Evolutionary conservation across 306 rosid genomes (phyloP).

Genomic region (Bauhinia variegata): DNA sequence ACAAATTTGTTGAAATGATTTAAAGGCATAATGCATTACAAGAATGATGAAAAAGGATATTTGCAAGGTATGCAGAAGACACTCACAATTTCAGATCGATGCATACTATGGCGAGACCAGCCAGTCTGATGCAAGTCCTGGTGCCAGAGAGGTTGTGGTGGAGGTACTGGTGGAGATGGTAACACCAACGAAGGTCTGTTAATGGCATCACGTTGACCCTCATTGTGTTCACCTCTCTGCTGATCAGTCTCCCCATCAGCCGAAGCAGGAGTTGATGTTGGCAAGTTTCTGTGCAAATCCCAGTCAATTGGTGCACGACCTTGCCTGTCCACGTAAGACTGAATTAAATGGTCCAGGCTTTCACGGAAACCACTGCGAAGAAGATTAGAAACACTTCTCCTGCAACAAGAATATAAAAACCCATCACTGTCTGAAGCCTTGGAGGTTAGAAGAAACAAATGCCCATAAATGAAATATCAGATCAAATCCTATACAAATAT

Average conservation of each 20-base stretch:
- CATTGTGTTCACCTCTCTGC: conserved; percentile 72
- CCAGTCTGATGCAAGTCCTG: conserved; percentile 90
- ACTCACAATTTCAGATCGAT: conserved; percentile 95
- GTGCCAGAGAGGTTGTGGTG: conserved; percentile 99
- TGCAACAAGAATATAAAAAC: conserved; percentile 50
- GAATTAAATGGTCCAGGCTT: conserved; percentile 95
- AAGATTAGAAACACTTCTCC: conserved; percentile 99
- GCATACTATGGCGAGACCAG: conserved; percentile 97
- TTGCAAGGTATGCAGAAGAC: conserved; percentile 29
- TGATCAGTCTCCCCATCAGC: conserved; percentile 75
- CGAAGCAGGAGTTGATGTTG: conserved; percentile 67
- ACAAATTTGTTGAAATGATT: background rate
- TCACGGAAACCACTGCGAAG: conserved; percentile 99
- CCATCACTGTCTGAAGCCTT: conserved; percentile 35
- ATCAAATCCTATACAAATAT: conserved; percentile 1
- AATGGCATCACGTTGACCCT: conserved; percentile 70
- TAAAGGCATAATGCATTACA: background rate
- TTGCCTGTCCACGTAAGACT: conserved; percentile 96
- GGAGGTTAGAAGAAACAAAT: conserved; percentile 22
- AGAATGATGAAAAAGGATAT: conserved; percentile 9
- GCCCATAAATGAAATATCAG: conserved; percentile 27
- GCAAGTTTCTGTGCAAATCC: conserved; percentile 95
- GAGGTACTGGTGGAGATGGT: conserved; percentile 96
- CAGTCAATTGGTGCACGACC: conserved; percentile 93
- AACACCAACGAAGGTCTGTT: conserved; percentile 80